Conservation (phyloP, 176 grass and related monocot species). For the Triticum aestivum region IWGSC_CS_RefSeq_v2.1 NC_057797.1:682860282-682860781, state of each 20-base stretch:
- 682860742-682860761: constrained; percentile 66
- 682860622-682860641: constrained; percentile 43
- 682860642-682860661: constrained; percentile 65
- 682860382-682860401: neutral
- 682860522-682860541: constrained; percentile 46
- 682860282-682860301: too few relatives aligned
- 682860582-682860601: constrained; percentile 52
- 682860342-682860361: neutral
- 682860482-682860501: neutral
- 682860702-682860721: constrained; percentile 59
- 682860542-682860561: constrained; percentile 57
- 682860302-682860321: too few relatives aligned
- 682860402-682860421: neutral
- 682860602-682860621: constrained; percentile 27
- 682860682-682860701: constrained; percentile 52
- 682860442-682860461: too few relatives aligned
- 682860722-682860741: constrained; percentile 36
- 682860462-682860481: too few relatives aligned
- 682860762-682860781: constrained; percentile 63
- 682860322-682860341: too few relatives aligned
- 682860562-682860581: constrained; percentile 65
- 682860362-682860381: neutral
- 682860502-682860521: neutral
- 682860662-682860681: constrained; percentile 59
- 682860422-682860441: neutral